Evolutionary conservation across 2,329 filamentous ascomycete species (phyloP).

Genomic region (Xylariaceae sp.): DNA sequence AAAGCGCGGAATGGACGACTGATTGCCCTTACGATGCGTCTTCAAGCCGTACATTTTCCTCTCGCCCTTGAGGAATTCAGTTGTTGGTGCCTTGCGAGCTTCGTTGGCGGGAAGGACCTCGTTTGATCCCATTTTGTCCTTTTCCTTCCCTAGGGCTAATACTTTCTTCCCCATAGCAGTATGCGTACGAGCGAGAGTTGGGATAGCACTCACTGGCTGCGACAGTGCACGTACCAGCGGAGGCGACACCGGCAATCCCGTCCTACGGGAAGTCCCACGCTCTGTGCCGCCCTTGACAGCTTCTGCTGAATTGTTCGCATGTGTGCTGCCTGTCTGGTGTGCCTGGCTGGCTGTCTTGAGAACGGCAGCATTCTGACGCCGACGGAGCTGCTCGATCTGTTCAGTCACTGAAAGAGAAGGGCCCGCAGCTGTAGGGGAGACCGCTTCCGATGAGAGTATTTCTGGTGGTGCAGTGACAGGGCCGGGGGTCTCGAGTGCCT

Average conservation of each 20-base stretch:
- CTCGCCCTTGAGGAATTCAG: constrained; percentile 47
- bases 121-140: constrained; percentile 14
- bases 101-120: constrained; percentile 24
- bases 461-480: not conserved
- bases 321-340: constrained; percentile 4
- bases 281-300: constrained; percentile 22
- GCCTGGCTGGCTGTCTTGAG: constrained; percentile 22
- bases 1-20: constrained; percentile 85
- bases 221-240: constrained; percentile 48
- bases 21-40: constrained; percentile 54
- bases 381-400: constrained; percentile 35
- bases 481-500: constrained; percentile 6
- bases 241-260: constrained; percentile 39
- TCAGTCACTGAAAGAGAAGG: constrained; percentile 21
- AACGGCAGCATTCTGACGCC: constrained; percentile 35
- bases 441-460: constrained; percentile 4
- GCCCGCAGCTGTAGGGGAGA: not conserved
- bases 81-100: constrained; percentile 25
- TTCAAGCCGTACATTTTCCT: constrained; percentile 60
- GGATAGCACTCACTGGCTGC: constrained; percentile 34
- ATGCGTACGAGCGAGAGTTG: constrained; percentile 38
- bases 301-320: constrained; percentile 5
- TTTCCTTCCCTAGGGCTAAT: constrained; percentile 14
- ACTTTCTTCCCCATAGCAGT: constrained; percentile 35
- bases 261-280: constrained; percentile 35